These are phyloP conservation scores for Micractinium conductrix DNA, from an alignment of 139 green algal species.

Conservation along the genomic window DNA sequence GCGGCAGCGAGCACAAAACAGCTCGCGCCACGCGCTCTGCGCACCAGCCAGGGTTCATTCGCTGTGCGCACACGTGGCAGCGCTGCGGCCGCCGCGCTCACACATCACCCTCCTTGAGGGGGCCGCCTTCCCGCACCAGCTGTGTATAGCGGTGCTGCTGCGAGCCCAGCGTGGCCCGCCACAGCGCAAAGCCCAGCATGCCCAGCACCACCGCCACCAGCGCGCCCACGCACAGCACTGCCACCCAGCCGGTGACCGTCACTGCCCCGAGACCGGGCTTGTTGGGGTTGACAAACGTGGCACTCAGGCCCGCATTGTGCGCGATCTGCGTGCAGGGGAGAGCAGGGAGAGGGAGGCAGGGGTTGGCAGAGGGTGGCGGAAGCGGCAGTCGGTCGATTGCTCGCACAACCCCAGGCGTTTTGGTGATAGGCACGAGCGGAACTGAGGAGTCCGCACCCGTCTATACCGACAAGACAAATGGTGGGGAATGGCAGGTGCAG, in stretches of 20 bases:
- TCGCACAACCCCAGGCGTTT: too few relatives aligned
- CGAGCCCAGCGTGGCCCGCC: background rate
- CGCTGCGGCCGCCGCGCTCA: background rate
- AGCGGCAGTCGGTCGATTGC: too few relatives aligned
- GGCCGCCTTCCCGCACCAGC: too few relatives aligned
- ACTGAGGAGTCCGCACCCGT: too few relatives aligned
- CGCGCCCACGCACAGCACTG: background rate
- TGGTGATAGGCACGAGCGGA: too few relatives aligned
- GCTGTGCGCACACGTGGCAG: too few relatives aligned
- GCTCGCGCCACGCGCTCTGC: too few relatives aligned
- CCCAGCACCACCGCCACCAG: constrained; percentile 13
- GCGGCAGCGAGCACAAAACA: too few relatives aligned
- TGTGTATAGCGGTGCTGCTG: constrained; percentile 4
- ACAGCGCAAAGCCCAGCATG: background rate
- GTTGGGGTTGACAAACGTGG: background rate
- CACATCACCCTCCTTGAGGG: constrained; percentile 20
- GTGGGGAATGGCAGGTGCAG: too few relatives aligned
- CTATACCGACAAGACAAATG: too few relatives aligned
- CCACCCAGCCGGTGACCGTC: constrained; percentile 28
- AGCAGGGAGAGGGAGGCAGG: background rate
- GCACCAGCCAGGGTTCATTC: too few relatives aligned
- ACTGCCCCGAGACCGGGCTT: background rate
- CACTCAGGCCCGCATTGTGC: background rate
- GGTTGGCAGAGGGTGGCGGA: background rate
- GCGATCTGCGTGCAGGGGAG: background rate